Conservation (phyloP, 2,329 filamentous ascomycete genomes). For the Parascedosporium putredinis region DNA sequence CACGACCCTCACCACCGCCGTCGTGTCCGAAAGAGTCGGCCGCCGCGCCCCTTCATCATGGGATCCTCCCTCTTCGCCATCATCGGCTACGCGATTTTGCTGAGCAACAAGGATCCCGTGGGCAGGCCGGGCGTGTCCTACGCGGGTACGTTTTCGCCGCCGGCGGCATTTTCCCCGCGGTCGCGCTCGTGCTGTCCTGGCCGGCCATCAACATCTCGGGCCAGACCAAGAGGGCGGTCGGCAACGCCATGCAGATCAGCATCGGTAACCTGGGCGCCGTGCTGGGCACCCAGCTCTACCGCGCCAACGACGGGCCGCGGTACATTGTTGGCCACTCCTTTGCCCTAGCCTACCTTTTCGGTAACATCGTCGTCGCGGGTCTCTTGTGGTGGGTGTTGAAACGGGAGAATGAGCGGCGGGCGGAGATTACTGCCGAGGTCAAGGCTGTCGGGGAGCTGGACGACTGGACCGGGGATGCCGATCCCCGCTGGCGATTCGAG, state of each 20-base stretch:
- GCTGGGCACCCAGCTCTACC: slow-evolving; percentile 59
- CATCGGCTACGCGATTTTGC: slow-evolving; percentile 52
- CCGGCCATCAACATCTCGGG: slow-evolving; percentile 62
- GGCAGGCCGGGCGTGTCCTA: slow-evolving; percentile 47
- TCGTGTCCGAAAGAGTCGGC: slow-evolving; percentile 47
- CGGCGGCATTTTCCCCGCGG: slow-evolving; percentile 57
- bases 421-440: slow-evolving; percentile 29
- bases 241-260: slow-evolving; percentile 61
- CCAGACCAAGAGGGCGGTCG: slow-evolving; percentile 58
- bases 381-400: slow-evolving; percentile 43
- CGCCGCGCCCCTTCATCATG: slow-evolving; percentile 55
- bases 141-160: slow-evolving; percentile 49
- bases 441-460: slow-evolving; percentile 37
- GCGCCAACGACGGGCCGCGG: slow-evolving; percentile 46
- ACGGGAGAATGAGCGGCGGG: slow-evolving; percentile 46
- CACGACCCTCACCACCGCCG: slow-evolving; percentile 46
- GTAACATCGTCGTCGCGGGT: slow-evolving; percentile 43
- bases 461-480: slow-evolving; percentile 52
- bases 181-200: slow-evolving; percentile 56
- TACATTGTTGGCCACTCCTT: slow-evolving; percentile 58
- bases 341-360: slow-evolving; percentile 52
- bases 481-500: slow-evolving; percentile 57
- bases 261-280: slow-evolving; percentile 61
- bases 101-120: slow-evolving; percentile 35
- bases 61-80: slow-evolving; percentile 43